phyloP scores from a whole-genome alignment of 352 stramenopile genomes.

The Phytophthora cajani region DNA sequence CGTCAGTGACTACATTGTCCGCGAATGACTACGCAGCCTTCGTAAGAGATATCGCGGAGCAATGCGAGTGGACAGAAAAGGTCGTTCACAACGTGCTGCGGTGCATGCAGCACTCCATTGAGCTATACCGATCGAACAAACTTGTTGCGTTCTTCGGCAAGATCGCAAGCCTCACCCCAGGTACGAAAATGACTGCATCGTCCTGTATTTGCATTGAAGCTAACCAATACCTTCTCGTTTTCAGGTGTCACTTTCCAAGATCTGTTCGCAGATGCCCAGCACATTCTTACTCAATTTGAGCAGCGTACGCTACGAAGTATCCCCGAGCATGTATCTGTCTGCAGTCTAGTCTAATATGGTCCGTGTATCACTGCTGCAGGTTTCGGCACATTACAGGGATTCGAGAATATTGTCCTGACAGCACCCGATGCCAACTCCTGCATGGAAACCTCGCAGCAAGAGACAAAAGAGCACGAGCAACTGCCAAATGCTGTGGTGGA shows the following conservation, averaged over 20 bases:
- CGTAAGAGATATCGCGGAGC: constrained; percentile 43
- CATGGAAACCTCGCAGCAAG: constrained; percentile 8
- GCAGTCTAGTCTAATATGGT: constrained; percentile 1
- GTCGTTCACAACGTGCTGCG: constrained; percentile 39
- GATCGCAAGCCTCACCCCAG: constrained; percentile 44
- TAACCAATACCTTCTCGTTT: constrained; percentile 14
- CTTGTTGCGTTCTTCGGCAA: constrained; percentile 47
- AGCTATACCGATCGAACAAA: constrained; percentile 50
- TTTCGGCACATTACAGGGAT: constrained; percentile 44
- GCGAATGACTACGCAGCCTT: constrained; percentile 39
- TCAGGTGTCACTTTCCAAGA: constrained; percentile 41
- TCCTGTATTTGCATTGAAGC: neutral
- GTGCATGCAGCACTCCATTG: constrained; percentile 47
- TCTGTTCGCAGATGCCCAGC: constrained; percentile 38
- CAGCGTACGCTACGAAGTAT: constrained; percentile 37
- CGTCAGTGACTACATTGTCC: constrained; percentile 10
- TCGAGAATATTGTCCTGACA: constrained; percentile 43
- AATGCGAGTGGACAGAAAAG: constrained; percentile 45
- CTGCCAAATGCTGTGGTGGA: neutral
- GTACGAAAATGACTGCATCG: constrained; percentile 25
- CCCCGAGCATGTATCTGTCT: neutral
- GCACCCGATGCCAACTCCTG: constrained; percentile 8
- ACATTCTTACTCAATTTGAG: constrained; percentile 54
- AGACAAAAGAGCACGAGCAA: constrained; percentile 8
- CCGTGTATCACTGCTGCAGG: constrained; percentile 29